Evolutionary conservation across 805 yeast genomes (phyloP), one percentile per base, ranked within the genome.

Genomic region (Brettanomyces anomalus): DNA sequence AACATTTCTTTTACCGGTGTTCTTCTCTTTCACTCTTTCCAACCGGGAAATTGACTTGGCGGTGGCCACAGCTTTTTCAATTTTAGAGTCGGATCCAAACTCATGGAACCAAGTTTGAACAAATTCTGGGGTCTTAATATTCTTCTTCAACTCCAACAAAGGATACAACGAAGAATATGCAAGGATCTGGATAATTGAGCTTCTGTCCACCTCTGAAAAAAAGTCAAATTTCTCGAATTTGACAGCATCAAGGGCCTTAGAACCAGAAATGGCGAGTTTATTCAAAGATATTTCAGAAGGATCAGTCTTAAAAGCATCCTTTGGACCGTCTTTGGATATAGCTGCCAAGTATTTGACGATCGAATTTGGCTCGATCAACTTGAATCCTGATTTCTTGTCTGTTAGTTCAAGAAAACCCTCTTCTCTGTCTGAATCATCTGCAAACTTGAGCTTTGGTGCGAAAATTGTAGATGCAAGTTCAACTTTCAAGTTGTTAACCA

Each of bases 331-430:
- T 7, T 46, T 38, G 16, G 54, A 43, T 8, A 49, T 40, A n/a
- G 60, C 60, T 35, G 76, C 66, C 47, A 79, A 62, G 53, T 77
- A 83, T 58, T 79, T 77, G 47, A 82, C 79, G 41, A 82, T 77
- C 17, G 93, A 79, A 55, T 82, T 80, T 17, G 85, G 68, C 58
- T 82, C 86, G 44, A 68, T 62, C 47, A 83, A 67, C 50, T 71
- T 74, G 42, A 77, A 71, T 5, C 61, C 60, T 33, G 67, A 58
- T 46, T 68, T 67, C 5, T 58, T 43, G 47, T 71, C 63, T 6
- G 42, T 19, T 43, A 51, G 39, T 62, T 47, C 4, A 41, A 41
- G 26, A 54, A 48, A 28, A 42, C 48, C 28, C 11, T 21, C 28
- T n/a, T 46, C 43, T 13, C 35, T 24, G 6, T 43, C 36, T 5